Conservation (phyloP, 2,329 filamentous ascomycete species). For the Venturia carpophila region DNA sequence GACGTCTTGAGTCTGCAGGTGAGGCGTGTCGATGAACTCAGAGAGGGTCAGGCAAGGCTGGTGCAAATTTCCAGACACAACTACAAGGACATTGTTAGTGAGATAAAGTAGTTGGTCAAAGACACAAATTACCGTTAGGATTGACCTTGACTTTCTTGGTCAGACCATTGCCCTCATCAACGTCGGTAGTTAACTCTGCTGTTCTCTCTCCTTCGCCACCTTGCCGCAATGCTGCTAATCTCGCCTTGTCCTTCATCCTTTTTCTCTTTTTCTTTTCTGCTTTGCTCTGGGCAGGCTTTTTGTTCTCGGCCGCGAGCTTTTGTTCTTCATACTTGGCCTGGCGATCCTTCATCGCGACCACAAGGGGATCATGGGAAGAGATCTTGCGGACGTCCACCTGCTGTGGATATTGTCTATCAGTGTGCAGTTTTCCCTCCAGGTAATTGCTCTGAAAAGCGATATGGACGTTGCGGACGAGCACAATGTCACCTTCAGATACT, state of each 20-base stretch:
- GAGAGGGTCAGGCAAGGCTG: slow-evolving; percentile 34
- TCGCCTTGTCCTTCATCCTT: slow-evolving; percentile 27
- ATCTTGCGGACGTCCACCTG: slow-evolving; percentile 55
- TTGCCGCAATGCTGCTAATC: slow-evolving; percentile 19
- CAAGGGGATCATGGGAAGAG: slow-evolving; percentile 36
- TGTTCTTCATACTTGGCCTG: slow-evolving; percentile 50
- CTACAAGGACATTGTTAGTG: slow-evolving; percentile 27
- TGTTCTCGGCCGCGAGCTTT: slow-evolving; percentile 20
- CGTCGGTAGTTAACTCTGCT: not conserved
- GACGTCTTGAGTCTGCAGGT: slow-evolving; percentile 40
- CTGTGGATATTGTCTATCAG: slow-evolving; percentile 45
- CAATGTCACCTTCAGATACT: slow-evolving; percentile 52
- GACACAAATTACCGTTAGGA: slow-evolving; percentile 32
- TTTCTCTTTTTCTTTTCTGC: slow-evolving; percentile 33
- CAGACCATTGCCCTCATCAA: not conserved
- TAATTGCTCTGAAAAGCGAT: slow-evolving; percentile 49
- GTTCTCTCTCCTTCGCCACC: slow-evolving; percentile 21
- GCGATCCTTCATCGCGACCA: slow-evolving; percentile 53
- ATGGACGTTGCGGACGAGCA: slow-evolving; percentile 64
- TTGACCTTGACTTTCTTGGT: slow-evolving; percentile 26
- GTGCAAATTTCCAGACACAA: slow-evolving; percentile 40
- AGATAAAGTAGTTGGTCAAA: not conserved
- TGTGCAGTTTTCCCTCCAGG: slow-evolving; percentile 65
- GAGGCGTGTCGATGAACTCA: slow-evolving; percentile 43
- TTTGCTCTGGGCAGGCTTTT: slow-evolving; percentile 20